phyloP scores from a whole-genome alignment of 208 protist genomes.

The Naegleria fowleri region DNA sequence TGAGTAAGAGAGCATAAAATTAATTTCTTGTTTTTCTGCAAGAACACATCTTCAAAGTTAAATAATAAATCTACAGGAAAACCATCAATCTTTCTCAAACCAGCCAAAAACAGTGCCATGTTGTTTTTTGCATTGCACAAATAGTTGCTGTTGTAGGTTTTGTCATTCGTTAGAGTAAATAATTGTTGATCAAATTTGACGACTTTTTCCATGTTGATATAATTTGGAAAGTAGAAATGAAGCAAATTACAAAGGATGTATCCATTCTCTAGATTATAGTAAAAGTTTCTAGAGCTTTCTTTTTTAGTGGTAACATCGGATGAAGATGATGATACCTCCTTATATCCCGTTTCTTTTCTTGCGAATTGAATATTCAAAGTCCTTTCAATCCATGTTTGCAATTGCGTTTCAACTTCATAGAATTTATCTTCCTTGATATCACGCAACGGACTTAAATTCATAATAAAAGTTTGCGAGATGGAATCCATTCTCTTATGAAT shows the following conservation, averaged over 20 bases:
- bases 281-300: neutral
- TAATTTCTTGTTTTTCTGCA: neutral
- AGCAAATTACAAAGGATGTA: neutral
- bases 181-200: neutral
- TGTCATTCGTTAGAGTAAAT: neutral
- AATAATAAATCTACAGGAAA: neutral
- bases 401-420: neutral
- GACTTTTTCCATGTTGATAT: neutral
- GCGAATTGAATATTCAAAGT: neutral
- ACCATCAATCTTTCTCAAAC: neutral
- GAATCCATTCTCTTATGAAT: neutral
- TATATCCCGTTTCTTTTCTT: neutral
- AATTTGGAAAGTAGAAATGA: neutral
- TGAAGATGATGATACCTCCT: neutral
- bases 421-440: neutral
- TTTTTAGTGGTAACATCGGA: neutral
- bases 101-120: neutral
- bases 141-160: neutral
- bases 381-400: neutral
- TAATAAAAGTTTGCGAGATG: neutral
- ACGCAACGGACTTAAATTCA: neutral
- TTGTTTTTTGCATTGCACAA: neutral
- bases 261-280: constrained; percentile 10
- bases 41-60: neutral
- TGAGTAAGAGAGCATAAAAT: neutral